phyloP scores from a whole-genome alignment of 1,284 basidiomycete species.

The Polyporus tsugae region DNA sequence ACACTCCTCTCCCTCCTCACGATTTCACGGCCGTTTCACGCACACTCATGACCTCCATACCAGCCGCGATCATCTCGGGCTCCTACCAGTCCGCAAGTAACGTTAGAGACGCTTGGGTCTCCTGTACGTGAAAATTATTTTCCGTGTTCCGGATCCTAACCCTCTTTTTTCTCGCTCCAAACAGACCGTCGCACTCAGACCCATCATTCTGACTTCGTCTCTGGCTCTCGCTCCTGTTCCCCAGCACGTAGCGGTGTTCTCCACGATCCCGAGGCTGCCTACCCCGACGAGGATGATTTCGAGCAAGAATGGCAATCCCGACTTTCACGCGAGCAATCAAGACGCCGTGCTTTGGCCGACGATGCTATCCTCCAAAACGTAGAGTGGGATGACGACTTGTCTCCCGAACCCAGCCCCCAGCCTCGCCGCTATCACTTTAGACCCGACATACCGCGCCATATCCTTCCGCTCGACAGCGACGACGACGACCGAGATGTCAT shows the following conservation, averaged over 20 bases:
- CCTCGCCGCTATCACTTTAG: constrained; percentile 20
- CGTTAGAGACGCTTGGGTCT: constrained; percentile 59
- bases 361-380: constrained; percentile 49
- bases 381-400: constrained; percentile 55
- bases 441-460: constrained; percentile 19
- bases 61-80: constrained; percentile 56
- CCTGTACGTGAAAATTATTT: constrained; percentile 52
- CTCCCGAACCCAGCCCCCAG: constrained; percentile 31
- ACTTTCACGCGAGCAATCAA: constrained; percentile 31
- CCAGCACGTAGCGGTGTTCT: constrained; percentile 41
- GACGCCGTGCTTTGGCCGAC: constrained; percentile 34
- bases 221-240: constrained; percentile 53
- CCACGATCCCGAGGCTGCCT: constrained; percentile 44
- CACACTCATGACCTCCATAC: constrained; percentile 49
- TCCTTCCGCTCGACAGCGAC: constrained; percentile 2
- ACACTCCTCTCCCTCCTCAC: constrained; percentile 18
- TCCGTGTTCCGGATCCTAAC: constrained; percentile 19
- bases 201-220: constrained; percentile 66
- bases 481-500: constrained; percentile 23
- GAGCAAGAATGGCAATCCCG: constrained; percentile 20
- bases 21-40: constrained; percentile 26
- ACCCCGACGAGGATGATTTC: constrained; percentile 47
- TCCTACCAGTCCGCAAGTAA: constrained; percentile 56
- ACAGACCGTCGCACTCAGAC: constrained; percentile 72
- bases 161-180: constrained; percentile 17